Percentiles rank a stretch among this genome's conserved stretches.
phyloP scores from a whole-genome alignment of 2,329 filamentous ascomycete genomes.

The Raffaelea albimanens region DNA sequence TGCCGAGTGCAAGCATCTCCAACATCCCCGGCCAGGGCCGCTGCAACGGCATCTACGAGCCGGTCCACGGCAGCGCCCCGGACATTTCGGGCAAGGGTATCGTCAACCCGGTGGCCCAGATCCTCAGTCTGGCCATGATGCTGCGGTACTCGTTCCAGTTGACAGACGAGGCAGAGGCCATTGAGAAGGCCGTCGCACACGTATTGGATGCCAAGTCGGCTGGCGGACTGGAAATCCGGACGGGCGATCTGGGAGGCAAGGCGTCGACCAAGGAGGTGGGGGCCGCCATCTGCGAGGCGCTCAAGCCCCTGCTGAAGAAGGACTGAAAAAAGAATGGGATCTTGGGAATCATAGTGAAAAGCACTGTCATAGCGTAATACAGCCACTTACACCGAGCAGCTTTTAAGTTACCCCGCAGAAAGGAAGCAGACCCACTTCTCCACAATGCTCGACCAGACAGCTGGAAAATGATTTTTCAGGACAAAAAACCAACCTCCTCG shows the following conservation, averaged over 20 bases:
- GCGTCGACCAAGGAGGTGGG: slow-evolving; percentile 13
- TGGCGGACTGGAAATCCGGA: slow-evolving; percentile 36
- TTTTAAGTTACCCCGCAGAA: background rate
- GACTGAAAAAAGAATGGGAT: background rate
- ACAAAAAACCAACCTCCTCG: too few species aligned
- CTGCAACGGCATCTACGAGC: slow-evolving; percentile 67
- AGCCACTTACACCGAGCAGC: too few species aligned
- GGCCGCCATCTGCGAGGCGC: slow-evolving; percentile 10
- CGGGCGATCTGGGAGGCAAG: slow-evolving; percentile 14
- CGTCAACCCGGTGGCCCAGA: slow-evolving; percentile 63
- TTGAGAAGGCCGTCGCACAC: slow-evolving; percentile 49
- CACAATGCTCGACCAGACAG: background rate
- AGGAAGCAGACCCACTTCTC: slow-evolving; percentile 5
- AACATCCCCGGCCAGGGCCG: slow-evolving; percentile 27
- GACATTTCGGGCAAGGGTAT: slow-evolving; percentile 65
- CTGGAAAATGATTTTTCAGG: too few species aligned
- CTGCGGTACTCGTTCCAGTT: slow-evolving; percentile 61
- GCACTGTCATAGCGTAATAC: too few species aligned
- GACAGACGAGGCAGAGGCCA: slow-evolving; percentile 49
- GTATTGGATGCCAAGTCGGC: background rate
- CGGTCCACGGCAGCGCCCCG: slow-evolving; percentile 64
- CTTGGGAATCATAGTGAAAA: too few species aligned
- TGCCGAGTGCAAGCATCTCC: slow-evolving; percentile 35
- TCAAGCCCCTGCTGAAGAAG: slow-evolving; percentile 5
- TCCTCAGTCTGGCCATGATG: slow-evolving; percentile 66